These are phyloP conservation scores for Fagopyrum homotropicum DNA, from an alignment of 148 eudicot species.

Conservation along the genomic window DNA sequence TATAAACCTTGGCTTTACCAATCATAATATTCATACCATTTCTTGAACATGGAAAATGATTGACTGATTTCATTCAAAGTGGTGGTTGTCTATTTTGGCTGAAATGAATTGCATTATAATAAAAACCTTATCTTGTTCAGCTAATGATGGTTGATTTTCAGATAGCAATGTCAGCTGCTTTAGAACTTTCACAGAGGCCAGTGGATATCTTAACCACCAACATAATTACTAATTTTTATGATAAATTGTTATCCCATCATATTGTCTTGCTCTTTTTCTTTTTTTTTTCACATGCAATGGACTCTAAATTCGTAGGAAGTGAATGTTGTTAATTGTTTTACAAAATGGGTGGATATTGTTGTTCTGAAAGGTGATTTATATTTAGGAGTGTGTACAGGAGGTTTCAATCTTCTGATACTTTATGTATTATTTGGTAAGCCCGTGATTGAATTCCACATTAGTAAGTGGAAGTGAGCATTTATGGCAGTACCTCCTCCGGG, in stretches of 20 bases:
- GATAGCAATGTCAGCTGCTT: not conserved
- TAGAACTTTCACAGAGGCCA: slow-evolving; percentile 4
- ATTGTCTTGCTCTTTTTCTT: not conserved
- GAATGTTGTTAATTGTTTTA: not conserved
- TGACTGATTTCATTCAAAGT: not conserved
- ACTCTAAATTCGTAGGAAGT: not conserved
- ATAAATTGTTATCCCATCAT: not conserved
- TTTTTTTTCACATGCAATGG: not conserved
- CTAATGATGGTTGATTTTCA: not conserved
- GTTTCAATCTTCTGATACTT: not conserved
- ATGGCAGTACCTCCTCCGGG: not conserved
- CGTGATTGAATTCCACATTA: not conserved
- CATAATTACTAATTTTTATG: not conserved
- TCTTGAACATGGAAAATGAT: not conserved
- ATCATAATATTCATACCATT: not conserved
- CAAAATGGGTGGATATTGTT: not conserved
- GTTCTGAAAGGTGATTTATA: not conserved
- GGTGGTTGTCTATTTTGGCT: not conserved
- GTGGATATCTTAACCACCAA: not conserved
- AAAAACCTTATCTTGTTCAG: not conserved
- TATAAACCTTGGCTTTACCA: not conserved
- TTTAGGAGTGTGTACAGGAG: not conserved
- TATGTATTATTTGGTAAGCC: not conserved
- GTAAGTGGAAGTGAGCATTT: not conserved
- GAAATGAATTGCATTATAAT: not conserved